Evolutionary conservation across 139 green algal genomes (phyloP), one percentile per base, ranked within the genome.

Genomic region (Mesotaenium endlicherianum): DNA sequence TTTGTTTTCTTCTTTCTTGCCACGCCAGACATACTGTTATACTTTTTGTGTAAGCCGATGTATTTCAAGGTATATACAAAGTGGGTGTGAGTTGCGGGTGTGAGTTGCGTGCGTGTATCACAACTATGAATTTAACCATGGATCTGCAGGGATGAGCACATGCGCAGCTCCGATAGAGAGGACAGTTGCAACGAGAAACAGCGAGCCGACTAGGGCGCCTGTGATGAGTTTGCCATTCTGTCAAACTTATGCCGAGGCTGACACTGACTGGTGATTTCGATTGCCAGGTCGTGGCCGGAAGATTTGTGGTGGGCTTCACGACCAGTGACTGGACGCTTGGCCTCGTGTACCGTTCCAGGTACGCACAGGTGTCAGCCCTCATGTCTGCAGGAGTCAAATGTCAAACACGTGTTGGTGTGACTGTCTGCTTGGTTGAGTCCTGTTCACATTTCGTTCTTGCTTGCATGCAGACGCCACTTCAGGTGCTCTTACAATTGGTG

Each of bases 271-370:
- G n/a, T n/a, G n/a, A n/a, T n/a, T n/a, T n/a, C n/a, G n/a, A n/a
- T n/a, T n/a, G n/a, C n/a, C n/a, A 82, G 80, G 45, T 89, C 17
- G 81, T 87, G 3, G 45, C 81, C 3, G 81, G 81, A 42, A 34
- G 81, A 36, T 47, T 87, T 43, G 80, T 87, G 6, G 90, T 89
- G 3, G 81, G 81, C 26, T 87, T 67, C 59, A 53, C 43, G 6
- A 70, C 3, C 40, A 87, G 85, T 58, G 81, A 87, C 50, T 87
- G 81, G 81, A 86, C 43, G 42, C 80, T 87, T 4, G 81, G 81
- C 4, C 17, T 87, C 5, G 47, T 87, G 5, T 87, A 88, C 81
- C 78, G 81, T 17, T 16, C 81, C 78, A 87, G 77, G 77, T 78
- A 17, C 6, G 64, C 17, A 47, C 59, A 75, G 16, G 16, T 14